Conservation (phyloP, 139 green algal species). For the Zygnema circumcarinatum region DNA sequence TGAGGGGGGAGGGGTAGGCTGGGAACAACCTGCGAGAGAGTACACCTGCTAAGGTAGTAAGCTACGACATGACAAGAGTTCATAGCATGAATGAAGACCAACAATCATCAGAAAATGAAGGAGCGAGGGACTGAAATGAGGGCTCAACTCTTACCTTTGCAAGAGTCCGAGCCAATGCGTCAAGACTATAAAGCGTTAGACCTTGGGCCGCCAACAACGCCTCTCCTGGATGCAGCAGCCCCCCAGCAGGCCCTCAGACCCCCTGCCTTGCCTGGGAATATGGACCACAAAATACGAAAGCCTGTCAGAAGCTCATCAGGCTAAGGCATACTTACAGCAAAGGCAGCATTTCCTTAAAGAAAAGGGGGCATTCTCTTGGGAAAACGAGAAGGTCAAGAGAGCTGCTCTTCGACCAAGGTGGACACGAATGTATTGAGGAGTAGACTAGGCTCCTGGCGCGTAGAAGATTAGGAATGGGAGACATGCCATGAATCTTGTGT, state of each 20-base stretch:
- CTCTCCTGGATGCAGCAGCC: slow-evolving; percentile 39
- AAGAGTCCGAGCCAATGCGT: slow-evolving; percentile 21
- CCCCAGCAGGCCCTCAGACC: not conserved
- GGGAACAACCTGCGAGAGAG: not conserved
- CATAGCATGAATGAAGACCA: too few relatives aligned
- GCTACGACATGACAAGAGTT: too few relatives aligned
- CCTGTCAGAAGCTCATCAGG: not conserved
- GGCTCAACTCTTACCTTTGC: slow-evolving; percentile 12
- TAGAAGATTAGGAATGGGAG: too few relatives aligned
- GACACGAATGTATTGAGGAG: too few relatives aligned
- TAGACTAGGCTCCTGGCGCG: too few relatives aligned
- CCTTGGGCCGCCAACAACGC: slow-evolving; percentile 15
- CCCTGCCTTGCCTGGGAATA: not conserved
- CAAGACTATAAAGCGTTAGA: slow-evolving; percentile 21
- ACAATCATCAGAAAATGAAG: too few relatives aligned
- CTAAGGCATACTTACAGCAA: not conserved
- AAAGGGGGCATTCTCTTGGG: not conserved
- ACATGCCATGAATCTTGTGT: too few relatives aligned
- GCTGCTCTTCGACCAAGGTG: too few relatives aligned
- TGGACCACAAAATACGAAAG: not conserved
- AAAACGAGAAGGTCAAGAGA: too few relatives aligned
- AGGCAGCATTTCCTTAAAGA: not conserved
- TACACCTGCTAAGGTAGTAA: not conserved
- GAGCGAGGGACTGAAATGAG: not conserved
- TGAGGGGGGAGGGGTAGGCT: slow-evolving; percentile 8